Percentiles rank a stretch among this genome's conserved stretches.
Evolutionary conservation across 495 filamentous ascomycete genomes (phyloP).

Genomic region (Talaromyces proteolyticus): DNA sequence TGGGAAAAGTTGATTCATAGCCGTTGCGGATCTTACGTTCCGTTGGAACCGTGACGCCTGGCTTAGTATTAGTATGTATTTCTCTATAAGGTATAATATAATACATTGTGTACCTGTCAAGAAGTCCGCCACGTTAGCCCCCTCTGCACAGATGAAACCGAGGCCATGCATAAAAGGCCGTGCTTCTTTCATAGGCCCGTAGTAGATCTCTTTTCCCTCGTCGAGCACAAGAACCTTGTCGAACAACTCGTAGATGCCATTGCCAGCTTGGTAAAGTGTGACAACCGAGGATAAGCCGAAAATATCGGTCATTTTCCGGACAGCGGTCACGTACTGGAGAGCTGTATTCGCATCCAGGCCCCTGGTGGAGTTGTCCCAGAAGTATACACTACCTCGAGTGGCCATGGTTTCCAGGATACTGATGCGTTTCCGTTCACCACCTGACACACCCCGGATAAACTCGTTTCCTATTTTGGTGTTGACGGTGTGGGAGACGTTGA

Average conservation of each 20-base stretch:
- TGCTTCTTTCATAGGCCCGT: constrained; percentile 54
- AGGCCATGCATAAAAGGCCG: constrained; percentile 61
- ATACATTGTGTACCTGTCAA: no score
- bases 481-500: constrained; percentile 74
- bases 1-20: constrained; percentile 36
- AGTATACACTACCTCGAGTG: constrained; percentile 52
- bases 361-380: constrained; percentile 58
- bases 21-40: constrained; percentile 58
- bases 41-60: constrained; percentile 60
- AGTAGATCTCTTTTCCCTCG: constrained; percentile 56
- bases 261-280: constrained; percentile 57
- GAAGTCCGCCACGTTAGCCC: constrained; percentile 66
- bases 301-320: constrained; percentile 41
- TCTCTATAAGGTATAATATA: no score
- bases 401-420: constrained; percentile 62
- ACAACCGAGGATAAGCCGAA: constrained; percentile 40
- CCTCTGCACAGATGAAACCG: constrained; percentile 58
- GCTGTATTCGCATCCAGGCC: constrained; percentile 59
- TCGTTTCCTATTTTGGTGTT: constrained; percentile 76
- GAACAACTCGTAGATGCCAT: constrained; percentile 56
- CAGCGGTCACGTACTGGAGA: constrained; percentile 43
- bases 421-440: constrained; percentile 74
- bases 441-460: constrained; percentile 76
- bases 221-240: constrained; percentile 67
- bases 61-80: no score